A percentile compares a stretch with the other conserved stretches of the same genome.
Conservation (phyloP, 768 basidiomycete species). For the Leccinum arenicola region DNA sequence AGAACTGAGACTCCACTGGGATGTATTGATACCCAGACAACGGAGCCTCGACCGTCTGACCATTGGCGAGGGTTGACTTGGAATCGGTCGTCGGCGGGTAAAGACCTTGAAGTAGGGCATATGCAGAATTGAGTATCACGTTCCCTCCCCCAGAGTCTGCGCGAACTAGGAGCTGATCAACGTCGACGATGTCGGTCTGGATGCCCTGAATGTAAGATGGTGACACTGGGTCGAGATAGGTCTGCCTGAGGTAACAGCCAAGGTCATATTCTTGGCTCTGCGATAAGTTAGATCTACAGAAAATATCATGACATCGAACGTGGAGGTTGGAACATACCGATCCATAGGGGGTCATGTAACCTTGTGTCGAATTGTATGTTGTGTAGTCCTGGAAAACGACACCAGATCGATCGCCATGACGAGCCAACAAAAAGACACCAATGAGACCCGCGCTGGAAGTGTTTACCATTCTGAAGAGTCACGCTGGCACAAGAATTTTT, state of each 20-base stretch:
- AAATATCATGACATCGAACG: neutral
- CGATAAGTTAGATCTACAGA: neutral
- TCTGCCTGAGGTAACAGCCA: conserved; percentile 55
- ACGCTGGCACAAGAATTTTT: no score
- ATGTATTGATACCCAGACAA: conserved; percentile 87
- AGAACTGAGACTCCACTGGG: conserved; percentile 54
- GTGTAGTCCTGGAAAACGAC: conserved; percentile 69
- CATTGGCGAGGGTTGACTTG: conserved; percentile 70
- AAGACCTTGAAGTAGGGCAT: conserved; percentile 79
- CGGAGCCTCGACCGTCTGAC: conserved; percentile 64
- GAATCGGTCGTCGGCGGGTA: conserved; percentile 72
- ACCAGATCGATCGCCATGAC: conserved; percentile 67
- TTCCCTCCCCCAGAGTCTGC: conserved; percentile 81
- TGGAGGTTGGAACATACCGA: conserved; percentile 43
- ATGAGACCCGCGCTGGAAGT: conserved; percentile 40
- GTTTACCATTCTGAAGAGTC: conserved; percentile 23
- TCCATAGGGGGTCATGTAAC: conserved; percentile 72
- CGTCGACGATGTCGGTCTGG: conserved; percentile 61
- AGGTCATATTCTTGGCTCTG: conserved; percentile 56
- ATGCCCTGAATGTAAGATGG: conserved; percentile 67
- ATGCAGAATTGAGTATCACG: conserved; percentile 79
- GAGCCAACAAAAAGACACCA: conserved; percentile 71
- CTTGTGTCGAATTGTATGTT: conserved; percentile 61
- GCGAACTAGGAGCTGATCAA: conserved; percentile 66
- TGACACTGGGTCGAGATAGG: conserved; percentile 61